A percentile compares a stretch with the other conserved stretches of the same genome.
These are phyloP conservation scores for Pythium dissotocum DNA, from an alignment of 352 stramenopile species.

Conservation along the genomic window DNA sequence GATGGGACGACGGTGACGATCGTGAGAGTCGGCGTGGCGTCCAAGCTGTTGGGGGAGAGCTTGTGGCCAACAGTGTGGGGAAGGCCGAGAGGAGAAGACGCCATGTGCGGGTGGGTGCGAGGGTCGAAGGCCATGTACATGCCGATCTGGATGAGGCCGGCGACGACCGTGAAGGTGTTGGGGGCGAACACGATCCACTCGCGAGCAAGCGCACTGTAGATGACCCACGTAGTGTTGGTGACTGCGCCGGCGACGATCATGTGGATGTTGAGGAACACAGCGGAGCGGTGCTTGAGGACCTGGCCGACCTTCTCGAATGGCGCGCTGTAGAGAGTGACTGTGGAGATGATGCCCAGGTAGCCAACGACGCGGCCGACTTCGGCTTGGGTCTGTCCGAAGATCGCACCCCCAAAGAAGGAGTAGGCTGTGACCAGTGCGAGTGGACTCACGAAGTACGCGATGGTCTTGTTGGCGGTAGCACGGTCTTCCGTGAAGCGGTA, in stretches of 20 bases:
- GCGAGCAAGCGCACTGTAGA: conserved; percentile 40
- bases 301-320: conserved; percentile 55
- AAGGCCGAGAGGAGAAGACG: conserved; percentile 1
- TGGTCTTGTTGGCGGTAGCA: conserved; percentile 37
- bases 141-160: conserved; percentile 38
- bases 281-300: conserved; percentile 50
- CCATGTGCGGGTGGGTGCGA: conserved; percentile 30
- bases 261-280: conserved; percentile 53
- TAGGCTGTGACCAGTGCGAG: conserved; percentile 40
- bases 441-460: conserved; percentile 24
- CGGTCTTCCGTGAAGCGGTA: conserved; percentile 45
- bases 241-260: conserved; percentile 50
- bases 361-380: conserved; percentile 36
- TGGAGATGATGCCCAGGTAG: conserved; percentile 47
- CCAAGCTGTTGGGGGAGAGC: background rate
- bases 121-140: conserved; percentile 53
- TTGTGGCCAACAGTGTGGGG: background rate
- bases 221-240: conserved; percentile 58
- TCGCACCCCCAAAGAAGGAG: conserved; percentile 30
- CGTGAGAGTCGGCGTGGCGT: background rate
- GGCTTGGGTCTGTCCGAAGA: conserved; percentile 33
- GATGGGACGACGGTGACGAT: background rate
- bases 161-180: conserved; percentile 40
- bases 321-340: conserved; percentile 52
- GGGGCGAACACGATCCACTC: conserved; percentile 60